phyloP scores from a whole-genome alignment of 768 basidiomycete genomes.

The Tubosaeta sp. region DNA sequence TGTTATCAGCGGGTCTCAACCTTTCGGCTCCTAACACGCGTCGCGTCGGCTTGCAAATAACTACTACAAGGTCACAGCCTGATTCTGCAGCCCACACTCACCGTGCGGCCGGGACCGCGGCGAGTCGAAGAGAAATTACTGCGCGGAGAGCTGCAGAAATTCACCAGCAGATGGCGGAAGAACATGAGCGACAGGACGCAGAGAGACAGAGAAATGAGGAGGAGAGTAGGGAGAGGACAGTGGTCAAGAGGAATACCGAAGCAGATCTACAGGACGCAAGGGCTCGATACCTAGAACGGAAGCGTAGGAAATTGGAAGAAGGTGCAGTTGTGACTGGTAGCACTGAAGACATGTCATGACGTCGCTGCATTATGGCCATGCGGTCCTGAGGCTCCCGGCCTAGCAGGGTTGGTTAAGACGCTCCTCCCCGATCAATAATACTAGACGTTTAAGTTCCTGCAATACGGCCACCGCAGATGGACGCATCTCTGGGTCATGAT shows the following conservation, averaged over 20 bases:
- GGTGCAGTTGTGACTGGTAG: not conserved
- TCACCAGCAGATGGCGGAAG: constrained; percentile 71
- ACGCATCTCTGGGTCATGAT: constrained; percentile 45
- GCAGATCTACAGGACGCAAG: constrained; percentile 68
- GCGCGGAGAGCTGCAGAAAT: constrained; percentile 79
- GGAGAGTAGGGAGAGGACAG: constrained; percentile 59
- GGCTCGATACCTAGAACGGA: constrained; percentile 73
- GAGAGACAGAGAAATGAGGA: constrained; percentile 59
- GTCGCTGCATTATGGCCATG: not conserved
- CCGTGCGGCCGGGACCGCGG: constrained; percentile 81
- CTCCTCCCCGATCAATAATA: constrained; percentile 38
- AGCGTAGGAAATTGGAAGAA: constrained; percentile 69
- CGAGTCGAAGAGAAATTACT: constrained; percentile 75
- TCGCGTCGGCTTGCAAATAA: constrained; percentile 47
- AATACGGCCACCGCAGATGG: constrained; percentile 49
- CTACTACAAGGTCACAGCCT: constrained; percentile 19
- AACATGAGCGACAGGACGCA: constrained; percentile 53
- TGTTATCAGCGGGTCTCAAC: constrained; percentile 90
- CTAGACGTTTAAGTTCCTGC: constrained; percentile 47
- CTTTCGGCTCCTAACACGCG: constrained; percentile 80
- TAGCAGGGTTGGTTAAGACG: constrained; percentile 23
- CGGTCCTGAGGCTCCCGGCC: not conserved
- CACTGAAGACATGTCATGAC: constrained; percentile 12
- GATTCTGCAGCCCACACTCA: constrained; percentile 44
- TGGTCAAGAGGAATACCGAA: constrained; percentile 74